Conservation (phyloP, 2,329 filamentous ascomycete genomes). For the Penicillium nordicum region DNA sequence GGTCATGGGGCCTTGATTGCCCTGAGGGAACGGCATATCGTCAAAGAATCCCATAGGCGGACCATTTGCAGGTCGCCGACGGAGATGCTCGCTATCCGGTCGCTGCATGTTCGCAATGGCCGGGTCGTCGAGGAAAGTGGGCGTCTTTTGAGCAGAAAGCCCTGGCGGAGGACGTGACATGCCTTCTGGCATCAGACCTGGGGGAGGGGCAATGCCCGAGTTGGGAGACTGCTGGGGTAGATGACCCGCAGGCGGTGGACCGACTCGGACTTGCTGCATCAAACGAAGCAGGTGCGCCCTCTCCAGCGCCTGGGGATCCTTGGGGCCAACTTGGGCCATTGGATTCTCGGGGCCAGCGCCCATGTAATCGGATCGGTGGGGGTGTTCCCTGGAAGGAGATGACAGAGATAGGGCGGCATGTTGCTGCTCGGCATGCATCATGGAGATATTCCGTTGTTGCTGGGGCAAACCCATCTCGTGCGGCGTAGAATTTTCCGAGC, state of each 20-base stretch:
- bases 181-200: constrained; percentile 37
- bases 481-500: constrained; percentile 45
- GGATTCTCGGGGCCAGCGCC: constrained; percentile 29
- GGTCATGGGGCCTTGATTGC: constrained; percentile 34
- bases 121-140: constrained; percentile 43
- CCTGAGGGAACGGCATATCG: constrained; percentile 38
- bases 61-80: constrained; percentile 38
- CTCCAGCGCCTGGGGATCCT: constrained; percentile 53
- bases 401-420: constrained; percentile 26
- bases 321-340: constrained; percentile 32
- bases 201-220: constrained; percentile 32
- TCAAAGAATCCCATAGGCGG: constrained; percentile 42
- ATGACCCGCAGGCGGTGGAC: constrained; percentile 26
- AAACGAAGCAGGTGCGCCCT: constrained; percentile 82
- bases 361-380: constrained; percentile 34
- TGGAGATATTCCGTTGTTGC: constrained; percentile 29
- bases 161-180: constrained; percentile 35
- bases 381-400: constrained; percentile 32
- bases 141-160: constrained; percentile 35
- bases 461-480: constrained; percentile 37
- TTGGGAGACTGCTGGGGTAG: constrained; percentile 29
- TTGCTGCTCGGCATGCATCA: constrained; percentile 31
- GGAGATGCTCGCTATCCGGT: constrained; percentile 37
- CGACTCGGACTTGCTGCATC: constrained; percentile 61
- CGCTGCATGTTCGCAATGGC: constrained; percentile 43